Conservation (phyloP, 768 basidiomycete genomes). For the Trametes villosa region DNA sequence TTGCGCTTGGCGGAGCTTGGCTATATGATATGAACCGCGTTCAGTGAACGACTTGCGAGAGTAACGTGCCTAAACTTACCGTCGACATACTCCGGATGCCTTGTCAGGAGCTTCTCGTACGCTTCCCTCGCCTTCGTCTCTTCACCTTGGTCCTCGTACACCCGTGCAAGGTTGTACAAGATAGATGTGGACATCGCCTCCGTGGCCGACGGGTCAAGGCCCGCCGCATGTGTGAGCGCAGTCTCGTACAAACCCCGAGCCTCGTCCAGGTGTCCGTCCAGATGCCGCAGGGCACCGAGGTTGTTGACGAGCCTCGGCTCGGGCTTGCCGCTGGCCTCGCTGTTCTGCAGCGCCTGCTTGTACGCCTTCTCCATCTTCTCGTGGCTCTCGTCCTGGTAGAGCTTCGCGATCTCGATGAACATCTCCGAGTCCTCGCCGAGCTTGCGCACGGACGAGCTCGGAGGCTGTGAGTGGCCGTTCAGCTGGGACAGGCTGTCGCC, state of each 20-base stretch:
- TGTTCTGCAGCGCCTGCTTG: slow-evolving; percentile 71
- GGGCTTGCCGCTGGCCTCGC: slow-evolving; percentile 47
- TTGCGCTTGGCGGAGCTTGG: slow-evolving; percentile 90
- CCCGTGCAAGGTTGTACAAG: slow-evolving; percentile 89
- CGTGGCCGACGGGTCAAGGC: slow-evolving; percentile 48
- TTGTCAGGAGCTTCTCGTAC: slow-evolving; percentile 82
- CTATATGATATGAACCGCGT: slow-evolving; percentile 48
- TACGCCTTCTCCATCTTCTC: slow-evolving; percentile 77
- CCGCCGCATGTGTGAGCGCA: slow-evolving; percentile 64
- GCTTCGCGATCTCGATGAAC: slow-evolving; percentile 85
- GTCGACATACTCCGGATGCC: slow-evolving; percentile 96
- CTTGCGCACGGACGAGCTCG: slow-evolving; percentile 46
- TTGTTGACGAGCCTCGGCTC: slow-evolving; percentile 83
- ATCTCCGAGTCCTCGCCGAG: slow-evolving; percentile 83
- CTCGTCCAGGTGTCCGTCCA: slow-evolving; percentile 61
- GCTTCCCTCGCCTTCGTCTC: slow-evolving; percentile 77
- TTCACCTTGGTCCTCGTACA: slow-evolving; percentile 86
- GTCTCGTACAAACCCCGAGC: slow-evolving; percentile 73
- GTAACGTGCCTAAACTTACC: slow-evolving; percentile 61
- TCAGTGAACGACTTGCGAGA: too few species aligned
- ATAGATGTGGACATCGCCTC: slow-evolving; percentile 83
- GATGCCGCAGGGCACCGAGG: slow-evolving; percentile 72
- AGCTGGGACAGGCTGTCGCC: slow-evolving; percentile 53
- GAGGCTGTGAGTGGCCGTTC: slow-evolving; percentile 26
- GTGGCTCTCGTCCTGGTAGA: slow-evolving; percentile 84